Conservation (phyloP, 352 stramenopile species). For the Lagenidium giganteum region DNA sequence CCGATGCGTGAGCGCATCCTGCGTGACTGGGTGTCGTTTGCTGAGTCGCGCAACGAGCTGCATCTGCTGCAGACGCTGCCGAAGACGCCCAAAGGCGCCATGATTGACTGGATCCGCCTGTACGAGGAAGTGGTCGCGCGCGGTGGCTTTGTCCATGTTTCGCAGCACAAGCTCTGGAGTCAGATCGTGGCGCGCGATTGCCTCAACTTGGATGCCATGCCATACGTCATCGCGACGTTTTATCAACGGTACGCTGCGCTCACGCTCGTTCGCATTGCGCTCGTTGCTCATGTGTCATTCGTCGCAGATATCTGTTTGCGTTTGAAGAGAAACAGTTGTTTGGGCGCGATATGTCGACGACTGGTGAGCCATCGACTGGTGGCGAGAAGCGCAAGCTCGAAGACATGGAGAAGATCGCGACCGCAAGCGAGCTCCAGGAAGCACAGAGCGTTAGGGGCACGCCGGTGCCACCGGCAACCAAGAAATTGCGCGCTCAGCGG, state of each 20-base stretch:
- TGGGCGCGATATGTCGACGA: constrained; percentile 38
- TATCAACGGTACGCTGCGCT: constrained; percentile 54
- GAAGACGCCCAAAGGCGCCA: constrained; percentile 36
- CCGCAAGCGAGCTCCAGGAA: constrained; percentile 54
- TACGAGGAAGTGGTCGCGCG: constrained; percentile 77
- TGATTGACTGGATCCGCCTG: constrained; percentile 72
- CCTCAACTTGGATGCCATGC: constrained; percentile 57
- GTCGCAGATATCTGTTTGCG: constrained; percentile 28
- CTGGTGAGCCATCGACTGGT: constrained; percentile 8
- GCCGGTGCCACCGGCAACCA: constrained; percentile 48
- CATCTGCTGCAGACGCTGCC: constrained; percentile 42
- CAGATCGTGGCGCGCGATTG: constrained; percentile 38
- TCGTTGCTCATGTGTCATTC: background rate
- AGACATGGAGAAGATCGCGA: constrained; percentile 40
- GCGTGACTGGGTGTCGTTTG: constrained; percentile 53
- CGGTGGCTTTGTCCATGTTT: constrained; percentile 50
- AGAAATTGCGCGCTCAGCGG: constrained; percentile 62
- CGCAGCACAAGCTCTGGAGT: constrained; percentile 45
- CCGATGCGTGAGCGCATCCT: constrained; percentile 47
- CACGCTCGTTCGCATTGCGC: too few relatives aligned
- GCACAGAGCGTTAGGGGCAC: constrained; percentile 59
- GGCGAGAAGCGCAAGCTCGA: constrained; percentile 28
- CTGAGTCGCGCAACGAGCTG: constrained; percentile 38
- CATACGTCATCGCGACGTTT: constrained; percentile 50
- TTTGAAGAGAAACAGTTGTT: constrained; percentile 83